A percentile compares a stretch with the other conserved stretches of the same genome.
phyloP scores from a whole-genome alignment of 148 eudicot species.

The Heliosperma pusillum region DNA sequence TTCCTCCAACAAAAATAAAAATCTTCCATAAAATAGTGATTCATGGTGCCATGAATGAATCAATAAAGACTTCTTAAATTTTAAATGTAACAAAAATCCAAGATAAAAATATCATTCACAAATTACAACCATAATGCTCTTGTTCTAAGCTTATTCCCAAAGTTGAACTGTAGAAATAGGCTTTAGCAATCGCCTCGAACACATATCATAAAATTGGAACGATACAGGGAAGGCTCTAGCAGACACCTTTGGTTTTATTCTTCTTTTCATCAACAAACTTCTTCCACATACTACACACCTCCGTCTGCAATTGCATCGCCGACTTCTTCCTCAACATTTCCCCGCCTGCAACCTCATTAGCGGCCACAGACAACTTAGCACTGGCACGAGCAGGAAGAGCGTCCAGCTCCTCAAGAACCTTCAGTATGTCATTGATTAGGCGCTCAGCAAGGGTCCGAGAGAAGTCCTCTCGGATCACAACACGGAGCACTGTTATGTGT shows the following conservation, averaged over 20 bases:
- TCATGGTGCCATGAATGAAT: neutral
- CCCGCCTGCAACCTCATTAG: neutral
- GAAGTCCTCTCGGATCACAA: conserved; percentile 72
- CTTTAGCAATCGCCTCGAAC: neutral
- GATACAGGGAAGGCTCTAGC: conserved; percentile 25
- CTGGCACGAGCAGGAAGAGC: conserved; percentile 40
- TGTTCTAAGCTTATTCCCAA: neutral
- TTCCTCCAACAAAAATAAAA: too few species aligned
- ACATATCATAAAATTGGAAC: neutral
- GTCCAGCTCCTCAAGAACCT: conserved; percentile 60
- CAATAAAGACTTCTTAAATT: neutral
- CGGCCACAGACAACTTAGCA: conserved; percentile 35
- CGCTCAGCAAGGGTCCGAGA: conserved; percentile 72
- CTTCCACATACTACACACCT: conserved; percentile 55
- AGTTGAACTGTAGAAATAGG: neutral
- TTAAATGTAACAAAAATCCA: neutral
- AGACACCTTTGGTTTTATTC: conserved; percentile 57
- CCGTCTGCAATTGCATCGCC: conserved; percentile 43
- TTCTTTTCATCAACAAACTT: conserved; percentile 56
- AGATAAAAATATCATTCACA: neutral
- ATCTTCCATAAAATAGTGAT: neutral
- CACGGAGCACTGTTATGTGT: conserved; percentile 58
- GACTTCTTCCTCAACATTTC: conserved; percentile 34
- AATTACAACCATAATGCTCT: conserved; percentile 1
- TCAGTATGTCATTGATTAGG: conserved; percentile 45